Evolutionary conservation across 2,329 filamentous ascomycete genomes (phyloP).

Genomic region (Plenodomus biglobosus): DNA sequence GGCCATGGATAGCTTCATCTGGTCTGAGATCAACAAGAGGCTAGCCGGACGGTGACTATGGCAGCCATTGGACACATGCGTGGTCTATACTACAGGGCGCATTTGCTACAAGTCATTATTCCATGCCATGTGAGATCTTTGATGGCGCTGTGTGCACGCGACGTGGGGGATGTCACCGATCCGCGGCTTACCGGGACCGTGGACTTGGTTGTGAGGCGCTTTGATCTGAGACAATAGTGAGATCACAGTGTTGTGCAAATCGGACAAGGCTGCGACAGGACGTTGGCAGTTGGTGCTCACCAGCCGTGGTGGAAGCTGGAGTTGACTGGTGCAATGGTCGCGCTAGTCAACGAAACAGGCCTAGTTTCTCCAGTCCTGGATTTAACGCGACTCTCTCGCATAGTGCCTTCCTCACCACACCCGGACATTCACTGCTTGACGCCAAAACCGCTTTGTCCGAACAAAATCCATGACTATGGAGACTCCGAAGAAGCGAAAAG

Average conservation of each 20-base stretch:
- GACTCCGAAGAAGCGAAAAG: constrained; percentile 43
- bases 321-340: background rate
- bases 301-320: background rate
- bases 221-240: background rate
- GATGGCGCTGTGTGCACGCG: background rate
- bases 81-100: background rate
- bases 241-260: background rate
- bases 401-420: constrained; percentile 5
- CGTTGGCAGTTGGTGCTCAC: background rate
- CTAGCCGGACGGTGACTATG: background rate
- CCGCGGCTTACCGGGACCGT: background rate
- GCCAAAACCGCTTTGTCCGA: background rate
- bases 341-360: constrained; percentile 9
- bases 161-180: constrained; percentile 3
- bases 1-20: background rate
- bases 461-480: constrained; percentile 18
- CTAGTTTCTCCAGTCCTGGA: background rate
- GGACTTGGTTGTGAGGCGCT: background rate
- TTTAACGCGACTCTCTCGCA: constrained; percentile 2
- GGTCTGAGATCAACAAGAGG: background rate
- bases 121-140: background rate
- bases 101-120: background rate
- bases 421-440: background rate
- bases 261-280: constrained; percentile 4
- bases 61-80: background rate